Evolutionary conservation across 768 basidiomycete genomes (phyloP).

Genomic region (Austroboletus eburneus): DNA sequence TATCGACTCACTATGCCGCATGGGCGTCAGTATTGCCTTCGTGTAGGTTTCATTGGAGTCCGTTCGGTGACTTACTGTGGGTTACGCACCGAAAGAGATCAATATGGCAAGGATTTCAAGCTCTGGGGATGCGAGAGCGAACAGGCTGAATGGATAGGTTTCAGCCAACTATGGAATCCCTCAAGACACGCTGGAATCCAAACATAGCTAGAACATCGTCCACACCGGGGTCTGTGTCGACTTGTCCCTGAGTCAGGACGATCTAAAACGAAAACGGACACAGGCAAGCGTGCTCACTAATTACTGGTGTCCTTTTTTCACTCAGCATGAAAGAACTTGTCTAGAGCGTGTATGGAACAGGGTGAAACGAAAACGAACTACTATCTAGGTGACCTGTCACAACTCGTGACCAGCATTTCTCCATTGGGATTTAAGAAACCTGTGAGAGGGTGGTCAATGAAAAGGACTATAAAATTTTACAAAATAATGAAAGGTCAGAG

Average conservation of each 20-base stretch:
- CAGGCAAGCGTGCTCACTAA: constrained; percentile 46
- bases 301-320: constrained; percentile 48
- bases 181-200: constrained; percentile 19
- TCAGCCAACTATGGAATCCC: not conserved
- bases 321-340: constrained; percentile 14
- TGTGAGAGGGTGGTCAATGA: constrained; percentile 6
- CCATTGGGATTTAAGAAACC: not conserved
- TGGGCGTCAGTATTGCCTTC: constrained; percentile 70
- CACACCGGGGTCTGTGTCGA: constrained; percentile 85
- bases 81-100: constrained; percentile 63
- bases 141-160: constrained; percentile 43
- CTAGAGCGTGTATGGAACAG: not conserved
- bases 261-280: not conserved
- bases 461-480: not conserved
- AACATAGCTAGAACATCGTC: constrained; percentile 81
- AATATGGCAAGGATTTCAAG: constrained; percentile 74
- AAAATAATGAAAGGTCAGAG: constrained; percentile 46
- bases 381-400: not conserved
- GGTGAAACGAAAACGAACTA: not conserved
- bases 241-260: constrained; percentile 30
- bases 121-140: constrained; percentile 81
- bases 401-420: not conserved
- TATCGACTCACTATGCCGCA: constrained; percentile 48
- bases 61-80: not conserved
- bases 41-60: not conserved